Conservation (phyloP, 495 filamentous ascomycete species). For the Tuber brumale region DNA sequence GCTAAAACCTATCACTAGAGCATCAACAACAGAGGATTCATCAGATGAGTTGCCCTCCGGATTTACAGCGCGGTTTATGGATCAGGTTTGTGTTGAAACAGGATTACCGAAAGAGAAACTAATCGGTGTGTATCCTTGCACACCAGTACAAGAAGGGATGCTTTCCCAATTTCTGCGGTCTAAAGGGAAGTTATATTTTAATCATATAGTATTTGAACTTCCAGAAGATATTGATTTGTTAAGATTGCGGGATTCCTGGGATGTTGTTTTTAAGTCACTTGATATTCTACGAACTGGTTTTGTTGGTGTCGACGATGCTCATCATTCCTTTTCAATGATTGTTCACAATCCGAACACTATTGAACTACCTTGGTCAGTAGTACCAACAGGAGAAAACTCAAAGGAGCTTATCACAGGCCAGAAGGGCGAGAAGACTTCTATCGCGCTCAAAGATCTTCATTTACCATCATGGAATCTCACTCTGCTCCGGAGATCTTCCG, state of each 20-base stretch:
- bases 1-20: not conserved
- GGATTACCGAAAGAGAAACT: constrained; percentile 20
- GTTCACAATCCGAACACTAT: constrained; percentile 45
- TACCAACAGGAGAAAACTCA: constrained; percentile 10
- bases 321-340: constrained; percentile 61
- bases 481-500: constrained; percentile 33
- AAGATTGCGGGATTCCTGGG: constrained; percentile 54
- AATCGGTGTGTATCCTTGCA: constrained; percentile 54
- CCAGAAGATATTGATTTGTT: constrained; percentile 42
- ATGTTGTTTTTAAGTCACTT: constrained; percentile 47
- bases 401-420: constrained; percentile 12
- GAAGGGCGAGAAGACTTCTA: constrained; percentile 21
- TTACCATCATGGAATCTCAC: constrained; percentile 50
- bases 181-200: constrained; percentile 56
- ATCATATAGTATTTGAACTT: constrained; percentile 51
- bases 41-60: constrained; percentile 7
- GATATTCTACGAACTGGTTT: constrained; percentile 73
- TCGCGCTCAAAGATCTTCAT: constrained; percentile 44
- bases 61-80: constrained; percentile 19
- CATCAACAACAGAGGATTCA: not conserved
- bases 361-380: constrained; percentile 47
- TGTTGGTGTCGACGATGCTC: constrained; percentile 52
- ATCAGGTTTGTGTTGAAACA: constrained; percentile 17
- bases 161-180: constrained; percentile 56
- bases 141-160: constrained; percentile 58